Conservation (phyloP, 768 basidiomycete species). For the Guyanaporus albipodus region DNA sequence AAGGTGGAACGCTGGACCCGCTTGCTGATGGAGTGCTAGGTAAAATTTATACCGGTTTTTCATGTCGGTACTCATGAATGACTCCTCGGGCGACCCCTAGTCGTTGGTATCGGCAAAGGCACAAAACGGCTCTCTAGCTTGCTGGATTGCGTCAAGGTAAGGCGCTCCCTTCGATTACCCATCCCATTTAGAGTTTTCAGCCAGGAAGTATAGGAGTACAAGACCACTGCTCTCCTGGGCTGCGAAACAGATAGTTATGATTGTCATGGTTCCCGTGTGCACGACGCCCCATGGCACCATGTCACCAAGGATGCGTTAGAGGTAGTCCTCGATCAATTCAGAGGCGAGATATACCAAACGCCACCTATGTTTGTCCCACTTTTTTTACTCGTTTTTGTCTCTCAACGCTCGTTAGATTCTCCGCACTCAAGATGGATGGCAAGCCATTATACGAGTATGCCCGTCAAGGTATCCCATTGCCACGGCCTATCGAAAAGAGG, state of each 20-base stretch:
- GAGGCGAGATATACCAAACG: conserved; percentile 83
- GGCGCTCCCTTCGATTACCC: neutral
- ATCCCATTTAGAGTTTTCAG: conserved; percentile 15
- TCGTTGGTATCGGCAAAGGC: conserved; percentile 84
- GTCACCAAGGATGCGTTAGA: conserved; percentile 78
- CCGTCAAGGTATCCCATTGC: conserved; percentile 82
- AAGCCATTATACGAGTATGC: conserved; percentile 95
- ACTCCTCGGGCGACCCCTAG: conserved; percentile 38
- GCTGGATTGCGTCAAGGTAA: conserved; percentile 85
- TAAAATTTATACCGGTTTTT: conserved; percentile 32
- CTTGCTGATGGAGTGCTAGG: conserved; percentile 94
- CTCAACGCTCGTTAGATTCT: conserved; percentile 60
- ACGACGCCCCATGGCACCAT: conserved; percentile 75
- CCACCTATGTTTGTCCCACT: conserved; percentile 75
- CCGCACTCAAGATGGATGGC: conserved; percentile 98
- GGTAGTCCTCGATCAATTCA: conserved; percentile 62
- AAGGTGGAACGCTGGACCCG: conserved; percentile 95
- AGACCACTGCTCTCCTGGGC: conserved; percentile 85
- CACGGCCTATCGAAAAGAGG: conserved; percentile 89
- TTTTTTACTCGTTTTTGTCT: neutral
- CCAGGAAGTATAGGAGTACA: conserved; percentile 66
- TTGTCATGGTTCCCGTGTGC: conserved; percentile 78
- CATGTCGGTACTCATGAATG: neutral
- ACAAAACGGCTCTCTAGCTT: conserved; percentile 85
- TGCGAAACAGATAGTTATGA: conserved; percentile 96